These are phyloP conservation scores for Kwoniella sp. DNA, from an alignment of 768 basidiomycete genomes.

Conservation along the genomic window DNA sequence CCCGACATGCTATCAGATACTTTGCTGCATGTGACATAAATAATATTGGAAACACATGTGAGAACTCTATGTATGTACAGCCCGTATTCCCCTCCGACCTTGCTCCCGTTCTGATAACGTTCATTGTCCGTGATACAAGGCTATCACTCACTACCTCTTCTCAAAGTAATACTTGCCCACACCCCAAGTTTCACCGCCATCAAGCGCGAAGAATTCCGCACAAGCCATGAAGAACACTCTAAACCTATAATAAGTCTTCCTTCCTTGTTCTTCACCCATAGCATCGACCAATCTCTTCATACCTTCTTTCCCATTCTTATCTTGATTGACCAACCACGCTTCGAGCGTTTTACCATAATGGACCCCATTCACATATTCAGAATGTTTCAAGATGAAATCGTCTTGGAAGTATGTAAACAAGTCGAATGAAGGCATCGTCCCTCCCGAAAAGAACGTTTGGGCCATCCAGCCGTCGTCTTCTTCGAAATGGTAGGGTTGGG, in stretches of 20 bases:
- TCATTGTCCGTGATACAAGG: too few species aligned
- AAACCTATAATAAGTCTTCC: conserved; percentile 68
- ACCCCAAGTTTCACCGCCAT: conserved; percentile 67
- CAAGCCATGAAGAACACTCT: conserved; percentile 73
- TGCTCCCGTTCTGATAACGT: too few species aligned
- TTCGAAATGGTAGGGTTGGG: conserved; percentile 70
- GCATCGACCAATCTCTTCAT: conserved; percentile 61
- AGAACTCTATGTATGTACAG: too few species aligned
- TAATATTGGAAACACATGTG: too few species aligned
- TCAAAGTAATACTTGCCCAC: conserved; percentile 40
- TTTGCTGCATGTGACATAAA: too few species aligned
- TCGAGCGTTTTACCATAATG: conserved; percentile 70
- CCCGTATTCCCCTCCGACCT: too few species aligned
- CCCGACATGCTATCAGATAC: too few species aligned
- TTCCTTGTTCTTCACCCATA: conserved; percentile 61
- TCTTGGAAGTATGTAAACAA: conserved; percentile 64
- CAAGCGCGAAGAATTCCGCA: conserved; percentile 68
- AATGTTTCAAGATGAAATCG: conserved; percentile 64
- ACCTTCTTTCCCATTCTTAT: conserved; percentile 61
- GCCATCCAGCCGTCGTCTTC: conserved; percentile 75
- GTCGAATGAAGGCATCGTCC: conserved; percentile 67
- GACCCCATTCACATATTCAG: conserved; percentile 67
- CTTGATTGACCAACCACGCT: conserved; percentile 67
- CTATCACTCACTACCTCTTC: conserved; percentile 35
- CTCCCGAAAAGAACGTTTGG: conserved; percentile 72